Evolutionary conservation across 768 basidiomycete species (phyloP).

Genomic region (Boletus edulis): DNA sequence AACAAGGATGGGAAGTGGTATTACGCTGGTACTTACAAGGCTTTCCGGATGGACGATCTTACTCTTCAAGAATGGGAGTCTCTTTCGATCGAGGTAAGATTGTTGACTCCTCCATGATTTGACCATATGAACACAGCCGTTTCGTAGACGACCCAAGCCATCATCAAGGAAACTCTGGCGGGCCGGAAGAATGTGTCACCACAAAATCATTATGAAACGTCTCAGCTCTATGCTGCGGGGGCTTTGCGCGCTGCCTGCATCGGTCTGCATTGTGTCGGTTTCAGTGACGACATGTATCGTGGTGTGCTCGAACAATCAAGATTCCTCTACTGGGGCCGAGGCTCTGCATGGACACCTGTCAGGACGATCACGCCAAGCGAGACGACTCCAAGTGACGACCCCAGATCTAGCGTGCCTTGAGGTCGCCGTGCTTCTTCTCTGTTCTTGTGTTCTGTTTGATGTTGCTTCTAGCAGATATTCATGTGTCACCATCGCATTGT

Average conservation of each 20-base stretch:
- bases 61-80: slow-evolving; percentile 67
- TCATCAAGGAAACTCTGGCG: slow-evolving; percentile 70
- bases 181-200: slow-evolving; percentile 75
- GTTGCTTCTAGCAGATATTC: not conserved
- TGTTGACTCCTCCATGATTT: not conserved
- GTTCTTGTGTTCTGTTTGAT: not conserved
- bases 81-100: slow-evolving; percentile 57
- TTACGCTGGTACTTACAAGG: slow-evolving; percentile 76
- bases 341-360: slow-evolving; percentile 13
- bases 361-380: slow-evolving; percentile 11
- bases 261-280: slow-evolving; percentile 74
- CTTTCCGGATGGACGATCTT: slow-evolving; percentile 63
- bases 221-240: slow-evolving; percentile 69
- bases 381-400: slow-evolving; percentile 8
- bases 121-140: slow-evolving; percentile 6
- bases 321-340: slow-evolving; percentile 23
- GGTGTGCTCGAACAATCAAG: slow-evolving; percentile 64
- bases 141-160: slow-evolving; percentile 56
- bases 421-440: not conserved
- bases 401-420: slow-evolving; percentile 6
- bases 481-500: slow-evolving; percentile 2
- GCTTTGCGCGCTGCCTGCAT: slow-evolving; percentile 73
- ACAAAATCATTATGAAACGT: slow-evolving; percentile 72
- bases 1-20: slow-evolving; percentile 82
- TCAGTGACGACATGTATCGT: slow-evolving; percentile 64